Evolutionary conservation across 805 yeast species (phyloP).

Genomic region (Candida sonorensis): DNA sequence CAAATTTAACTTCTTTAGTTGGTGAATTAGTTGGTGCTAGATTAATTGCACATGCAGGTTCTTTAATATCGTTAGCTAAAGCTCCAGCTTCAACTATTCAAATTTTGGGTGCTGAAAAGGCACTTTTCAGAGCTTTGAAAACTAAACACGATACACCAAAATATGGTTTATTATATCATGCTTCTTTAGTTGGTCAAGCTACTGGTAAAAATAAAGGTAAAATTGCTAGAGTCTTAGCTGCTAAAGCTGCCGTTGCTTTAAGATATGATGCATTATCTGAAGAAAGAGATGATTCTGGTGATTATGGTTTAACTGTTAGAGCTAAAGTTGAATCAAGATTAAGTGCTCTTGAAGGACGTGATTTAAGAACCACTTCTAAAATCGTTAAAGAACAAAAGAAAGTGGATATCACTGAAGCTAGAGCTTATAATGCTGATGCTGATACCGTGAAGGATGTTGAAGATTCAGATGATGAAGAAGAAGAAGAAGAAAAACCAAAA

Average conservation of each 20-base stretch:
- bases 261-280: constrained; percentile 97
- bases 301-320: constrained; percentile 85
- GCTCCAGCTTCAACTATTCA: constrained; percentile 99
- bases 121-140: constrained; percentile 95
- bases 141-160: constrained; percentile 98
- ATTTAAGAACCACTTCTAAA: constrained; percentile 82
- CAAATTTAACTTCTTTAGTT: constrained; percentile 89
- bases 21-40: constrained; percentile 99
- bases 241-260: constrained; percentile 94
- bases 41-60: constrained; percentile 95
- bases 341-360: constrained; percentile 95
- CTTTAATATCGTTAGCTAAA: constrained; percentile 88
- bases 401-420: constrained; percentile 77
- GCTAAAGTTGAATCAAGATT: constrained; percentile 91
- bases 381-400: constrained; percentile 78
- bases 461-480: constrained; percentile 24
- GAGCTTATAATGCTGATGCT: constrained; percentile 92
- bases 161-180: constrained; percentile 95
- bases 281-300: constrained; percentile 94
- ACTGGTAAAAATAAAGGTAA: constrained; percentile 98
- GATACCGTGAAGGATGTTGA: constrained; percentile 51
- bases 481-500: constrained; percentile 19
- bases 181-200: constrained; percentile 96
- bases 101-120: constrained; percentile 98
- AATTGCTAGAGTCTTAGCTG: constrained; percentile 97